Conservation (phyloP, 1,284 basidiomycete species). For the Sphagnurus paluster region DNA sequence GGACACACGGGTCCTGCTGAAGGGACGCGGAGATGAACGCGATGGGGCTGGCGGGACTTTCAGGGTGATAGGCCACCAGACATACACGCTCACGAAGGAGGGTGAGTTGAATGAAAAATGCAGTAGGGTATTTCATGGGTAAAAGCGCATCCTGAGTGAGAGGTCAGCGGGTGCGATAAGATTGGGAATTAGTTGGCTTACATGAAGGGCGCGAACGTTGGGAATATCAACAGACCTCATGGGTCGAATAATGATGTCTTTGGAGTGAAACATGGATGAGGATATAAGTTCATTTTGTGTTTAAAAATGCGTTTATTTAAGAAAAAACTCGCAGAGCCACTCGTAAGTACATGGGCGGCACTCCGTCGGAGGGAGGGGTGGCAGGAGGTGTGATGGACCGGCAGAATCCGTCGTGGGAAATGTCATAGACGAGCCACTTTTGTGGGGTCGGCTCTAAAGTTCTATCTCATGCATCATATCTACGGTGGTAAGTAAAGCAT, state of each 20-base stretch:
- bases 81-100: conserved; percentile 47
- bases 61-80: conserved; percentile 42
- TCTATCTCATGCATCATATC: too few relatives aligned
- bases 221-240: conserved; percentile 39
- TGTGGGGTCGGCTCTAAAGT: too few relatives aligned
- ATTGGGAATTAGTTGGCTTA: conserved; percentile 27
- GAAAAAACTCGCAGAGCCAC: too few relatives aligned
- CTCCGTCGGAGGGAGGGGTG: too few relatives aligned
- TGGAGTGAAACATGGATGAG: conserved; percentile 6
- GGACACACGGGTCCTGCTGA: conserved; percentile 26
- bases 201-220: conserved; percentile 46
- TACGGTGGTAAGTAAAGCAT: too few relatives aligned
- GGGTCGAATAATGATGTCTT: conserved; percentile 23
- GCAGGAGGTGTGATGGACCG: too few relatives aligned
- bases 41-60: conserved; percentile 32
- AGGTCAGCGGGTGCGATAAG: conserved; percentile 1
- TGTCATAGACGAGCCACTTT: too few relatives aligned
- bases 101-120: conserved; percentile 58
- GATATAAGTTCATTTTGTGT: too few relatives aligned
- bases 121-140: conserved; percentile 45
- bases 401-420: too few relatives aligned
- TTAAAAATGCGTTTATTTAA: too few relatives aligned
- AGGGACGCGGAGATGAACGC: conserved; percentile 52
- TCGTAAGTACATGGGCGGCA: too few relatives aligned
- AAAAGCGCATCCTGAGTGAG: conserved; percentile 39